Conservation (phyloP, 2,329 filamentous ascomycete species). For the Nemania bipapillata region DNA sequence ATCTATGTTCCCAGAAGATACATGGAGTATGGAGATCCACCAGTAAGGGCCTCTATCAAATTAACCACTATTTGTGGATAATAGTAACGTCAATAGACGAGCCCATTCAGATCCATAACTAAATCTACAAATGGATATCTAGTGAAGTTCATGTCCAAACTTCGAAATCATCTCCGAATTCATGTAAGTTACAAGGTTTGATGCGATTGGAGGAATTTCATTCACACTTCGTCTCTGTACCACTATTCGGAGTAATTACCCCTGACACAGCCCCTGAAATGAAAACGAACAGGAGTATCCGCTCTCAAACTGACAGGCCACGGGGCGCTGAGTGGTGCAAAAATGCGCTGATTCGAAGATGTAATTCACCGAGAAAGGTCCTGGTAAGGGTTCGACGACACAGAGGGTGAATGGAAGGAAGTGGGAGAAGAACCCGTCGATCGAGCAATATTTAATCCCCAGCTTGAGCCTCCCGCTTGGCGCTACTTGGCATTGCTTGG, state of each 20-base stretch:
- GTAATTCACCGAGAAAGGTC: slow-evolving; percentile 1
- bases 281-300: background rate
- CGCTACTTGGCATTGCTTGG: background rate
- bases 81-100: background rate
- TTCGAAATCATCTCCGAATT: background rate
- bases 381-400: background rate
- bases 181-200: background rate
- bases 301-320: background rate
- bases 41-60: background rate
- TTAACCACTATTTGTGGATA: too few species aligned
- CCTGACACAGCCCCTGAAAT: background rate
- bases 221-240: background rate
- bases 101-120: background rate
- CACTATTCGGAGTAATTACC: background rate
- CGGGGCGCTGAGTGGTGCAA: slow-evolving; percentile 6
- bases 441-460: background rate
- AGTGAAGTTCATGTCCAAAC: background rate
- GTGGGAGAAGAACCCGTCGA: background rate
- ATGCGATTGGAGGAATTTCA: slow-evolving; percentile 11
- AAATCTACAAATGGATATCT: background rate
- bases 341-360: background rate
- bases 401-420: background rate
- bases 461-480: slow-evolving; percentile 1
- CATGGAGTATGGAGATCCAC: background rate
- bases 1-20: background rate